Evolutionary conservation across 345 rosid species (phyloP).

Genomic region (Hibiscus trionum): DNA sequence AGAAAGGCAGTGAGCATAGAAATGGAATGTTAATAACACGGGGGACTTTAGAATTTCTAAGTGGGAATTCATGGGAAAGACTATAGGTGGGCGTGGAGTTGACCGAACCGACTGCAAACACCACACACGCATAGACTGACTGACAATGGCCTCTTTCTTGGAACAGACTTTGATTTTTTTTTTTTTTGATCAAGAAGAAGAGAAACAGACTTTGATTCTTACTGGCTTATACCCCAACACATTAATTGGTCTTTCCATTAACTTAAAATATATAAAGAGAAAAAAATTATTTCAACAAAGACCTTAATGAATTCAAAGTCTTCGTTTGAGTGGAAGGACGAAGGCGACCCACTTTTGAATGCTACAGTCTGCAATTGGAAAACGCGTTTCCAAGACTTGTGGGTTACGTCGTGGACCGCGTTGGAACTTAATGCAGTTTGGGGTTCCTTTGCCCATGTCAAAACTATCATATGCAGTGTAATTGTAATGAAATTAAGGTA

Average conservation of each 20-base stretch:
- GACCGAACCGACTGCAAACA: constrained; percentile 20
- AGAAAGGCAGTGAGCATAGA: background rate
- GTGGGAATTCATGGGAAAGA: constrained; percentile 13
- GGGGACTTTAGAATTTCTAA: background rate
- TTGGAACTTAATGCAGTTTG: background rate
- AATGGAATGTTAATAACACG: background rate
- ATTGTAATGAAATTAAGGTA: no score
- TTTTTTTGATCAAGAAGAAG: no score
- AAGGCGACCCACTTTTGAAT: background rate
- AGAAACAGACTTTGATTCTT: background rate
- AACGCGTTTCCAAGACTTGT: background rate
- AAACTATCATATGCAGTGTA: no score
- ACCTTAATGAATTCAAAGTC: background rate
- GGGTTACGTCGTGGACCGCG: background rate
- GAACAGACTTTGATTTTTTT: background rate
- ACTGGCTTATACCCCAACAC: background rate
- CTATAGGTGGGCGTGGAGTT: constrained; percentile 3
- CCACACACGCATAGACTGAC: constrained; percentile 7
- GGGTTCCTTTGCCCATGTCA: background rate
- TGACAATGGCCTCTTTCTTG: background rate
- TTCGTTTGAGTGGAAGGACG: background rate
- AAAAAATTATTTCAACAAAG: background rate
- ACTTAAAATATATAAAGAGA: background rate
- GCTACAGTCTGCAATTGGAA: background rate
- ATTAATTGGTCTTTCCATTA: background rate